phyloP scores from a whole-genome alignment of 2,329 filamentous ascomycete genomes.

The Alternaria metachromatica region DNA sequence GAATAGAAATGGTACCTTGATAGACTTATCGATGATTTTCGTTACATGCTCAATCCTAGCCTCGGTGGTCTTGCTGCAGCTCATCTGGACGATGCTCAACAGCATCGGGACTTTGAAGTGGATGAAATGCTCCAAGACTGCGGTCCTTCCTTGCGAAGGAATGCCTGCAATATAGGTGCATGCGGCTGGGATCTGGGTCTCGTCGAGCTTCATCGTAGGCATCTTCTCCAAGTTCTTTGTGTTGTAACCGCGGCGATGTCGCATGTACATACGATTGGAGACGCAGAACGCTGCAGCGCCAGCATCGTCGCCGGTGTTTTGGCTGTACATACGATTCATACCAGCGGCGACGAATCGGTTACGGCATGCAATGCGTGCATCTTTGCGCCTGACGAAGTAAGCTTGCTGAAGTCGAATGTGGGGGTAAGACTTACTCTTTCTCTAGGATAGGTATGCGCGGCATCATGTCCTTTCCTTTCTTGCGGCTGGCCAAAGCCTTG shows the following conservation, averaged over 20 bases:
- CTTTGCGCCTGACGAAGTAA: constrained; percentile 1
- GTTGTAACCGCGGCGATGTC: constrained; percentile 14
- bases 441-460: background rate
- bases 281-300: constrained; percentile 25
- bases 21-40: constrained; percentile 9
- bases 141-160: constrained; percentile 20
- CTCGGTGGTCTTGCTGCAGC: constrained; percentile 19
- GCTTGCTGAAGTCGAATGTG: background rate
- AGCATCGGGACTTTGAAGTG: constrained; percentile 3
- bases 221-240: background rate
- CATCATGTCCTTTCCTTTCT: background rate
- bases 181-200: constrained; percentile 24
- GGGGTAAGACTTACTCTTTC: background rate
- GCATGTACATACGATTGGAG: constrained; percentile 26
- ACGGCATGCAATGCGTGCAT: constrained; percentile 6
- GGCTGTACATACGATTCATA: constrained; percentile 16
- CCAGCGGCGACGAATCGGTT: constrained; percentile 15
- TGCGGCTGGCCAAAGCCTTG: background rate
- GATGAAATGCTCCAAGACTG: constrained; percentile 6
- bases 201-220: constrained; percentile 13
- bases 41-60: constrained; percentile 21
- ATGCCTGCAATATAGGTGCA: constrained; percentile 15
- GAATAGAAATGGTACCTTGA: constrained; percentile 3
- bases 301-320: constrained; percentile 13
- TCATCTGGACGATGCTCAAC: constrained; percentile 26